Evolutionary conservation across 2,329 filamentous ascomycete species (phyloP).

Genomic region (Cordyceps cicadae): DNA sequence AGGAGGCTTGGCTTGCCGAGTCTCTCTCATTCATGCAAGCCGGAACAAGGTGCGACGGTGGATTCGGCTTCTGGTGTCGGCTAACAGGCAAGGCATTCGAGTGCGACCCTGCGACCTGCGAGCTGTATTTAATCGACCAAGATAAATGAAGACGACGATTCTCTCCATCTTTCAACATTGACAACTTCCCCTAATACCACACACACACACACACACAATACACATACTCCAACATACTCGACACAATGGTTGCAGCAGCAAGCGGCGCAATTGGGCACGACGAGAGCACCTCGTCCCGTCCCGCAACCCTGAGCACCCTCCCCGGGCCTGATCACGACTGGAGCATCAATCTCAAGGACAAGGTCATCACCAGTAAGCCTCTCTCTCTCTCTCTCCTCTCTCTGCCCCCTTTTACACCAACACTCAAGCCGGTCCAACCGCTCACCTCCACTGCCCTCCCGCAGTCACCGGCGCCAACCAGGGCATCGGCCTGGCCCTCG

Average conservation of each 20-base stretch:
- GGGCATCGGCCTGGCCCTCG: conserved; percentile 38
- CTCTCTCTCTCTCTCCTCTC: too few relatives aligned
- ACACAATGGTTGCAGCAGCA: neutral
- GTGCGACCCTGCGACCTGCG: too few relatives aligned
- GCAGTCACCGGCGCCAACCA: conserved; percentile 34
- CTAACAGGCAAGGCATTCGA: too few relatives aligned
- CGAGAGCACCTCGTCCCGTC: neutral
- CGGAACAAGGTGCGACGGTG: too few relatives aligned
- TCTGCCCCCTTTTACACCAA: too few relatives aligned
- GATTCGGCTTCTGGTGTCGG: too few relatives aligned
- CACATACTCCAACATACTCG: neutral
- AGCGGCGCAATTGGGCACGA: neutral
- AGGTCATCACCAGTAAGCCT: conserved; percentile 29
- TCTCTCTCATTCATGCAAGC: too few relatives aligned
- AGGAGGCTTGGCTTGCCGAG: too few relatives aligned
- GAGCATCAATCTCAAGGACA: conserved; percentile 26
- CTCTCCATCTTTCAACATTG: neutral
- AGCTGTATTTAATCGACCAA: too few relatives aligned
- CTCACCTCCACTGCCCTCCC: neutral
- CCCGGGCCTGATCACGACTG: conserved; percentile 27
- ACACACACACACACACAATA: too few relatives aligned
- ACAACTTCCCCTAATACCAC: neutral
- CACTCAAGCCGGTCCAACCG: too few relatives aligned
- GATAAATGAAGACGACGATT: too few relatives aligned
- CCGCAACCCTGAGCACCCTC: conserved; percentile 22